Evolutionary conservation across 257 asterid genomes (phyloP), one percentile per base, ranked within the genome.

Genomic region (Sherardia arvensis): DNA sequence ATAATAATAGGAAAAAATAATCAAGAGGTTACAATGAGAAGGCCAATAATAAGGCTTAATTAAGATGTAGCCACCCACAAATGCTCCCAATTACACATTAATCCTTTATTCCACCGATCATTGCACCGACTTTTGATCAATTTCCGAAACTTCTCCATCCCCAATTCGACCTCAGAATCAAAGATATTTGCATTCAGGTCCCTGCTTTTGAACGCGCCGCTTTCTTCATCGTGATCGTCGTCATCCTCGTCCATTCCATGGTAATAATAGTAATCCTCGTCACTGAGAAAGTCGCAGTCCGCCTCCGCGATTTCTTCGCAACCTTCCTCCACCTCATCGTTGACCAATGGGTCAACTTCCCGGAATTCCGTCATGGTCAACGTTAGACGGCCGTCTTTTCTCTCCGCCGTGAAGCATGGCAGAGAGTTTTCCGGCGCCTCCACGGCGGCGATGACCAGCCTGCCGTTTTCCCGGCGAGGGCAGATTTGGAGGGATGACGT

Each of bases 351-450:
- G 61, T 69, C 79, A 61, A 49, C 53, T 0, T 43, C 51, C 20
- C 4, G 51, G 51, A 14, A 43, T 3, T 73, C 75, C 64, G 65
- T 21, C 55, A 78, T 71, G 43, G 77, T 68, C 28, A 92, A 77
- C 78, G 78, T 77, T 6, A 93, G 95, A 55, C 96, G 75, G 33
- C 99, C 99, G 73, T 79, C 76, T 68, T 86, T 78, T 64, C 97
- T 63, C 75, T 89, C 94, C 28, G 86, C 95, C 69, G 73, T 82
- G 65, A 87, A 66, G 72, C 73, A 83, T 1, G 86, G 45, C 21
- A 69, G 79, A 62, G 51, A 20, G n/a, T 76, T 67, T 12, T 74
- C 62, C 48, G 91, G 97, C 21, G 79, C 55, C 74, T 79, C 94
- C 30, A 87, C 78, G 27, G 91, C 97, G 45, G 72, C 81, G 12